Conservation (phyloP, 257 asterid genomes). For the Nicotiana otophora region DNA sequence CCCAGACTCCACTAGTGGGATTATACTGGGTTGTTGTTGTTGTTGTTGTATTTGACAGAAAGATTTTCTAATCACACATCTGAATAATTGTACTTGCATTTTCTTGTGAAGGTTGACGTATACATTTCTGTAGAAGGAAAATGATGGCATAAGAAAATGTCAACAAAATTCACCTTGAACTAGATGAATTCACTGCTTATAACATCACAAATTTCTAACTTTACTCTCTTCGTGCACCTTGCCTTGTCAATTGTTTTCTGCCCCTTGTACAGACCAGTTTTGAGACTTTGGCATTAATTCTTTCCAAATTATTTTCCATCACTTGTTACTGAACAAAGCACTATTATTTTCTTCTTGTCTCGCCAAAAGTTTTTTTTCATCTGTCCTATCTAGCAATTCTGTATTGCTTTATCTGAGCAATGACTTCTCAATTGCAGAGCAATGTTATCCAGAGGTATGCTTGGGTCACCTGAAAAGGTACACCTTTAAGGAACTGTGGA, state of each 20-base stretch:
- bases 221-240: neutral
- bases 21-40: no score
- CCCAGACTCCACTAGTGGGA: no score
- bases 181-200: neutral
- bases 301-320: neutral
- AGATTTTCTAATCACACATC: neutral
- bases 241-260: neutral
- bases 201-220: neutral
- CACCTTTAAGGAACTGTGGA: slow-evolving; percentile 78
- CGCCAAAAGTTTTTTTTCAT: neutral
- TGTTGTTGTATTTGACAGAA: neutral
- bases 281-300: neutral
- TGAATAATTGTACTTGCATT: neutral
- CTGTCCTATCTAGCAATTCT: neutral
- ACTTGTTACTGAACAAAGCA: neutral
- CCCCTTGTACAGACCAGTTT: neutral
- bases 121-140: neutral
- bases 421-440: slow-evolving; percentile 45
- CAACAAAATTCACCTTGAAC: neutral
- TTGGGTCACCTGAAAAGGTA: slow-evolving; percentile 80
- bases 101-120: neutral
- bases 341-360: neutral
- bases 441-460: slow-evolving; percentile 85
- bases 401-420: neutral
- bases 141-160: neutral